These are phyloP conservation scores for Cladophialophora immunda DNA, from an alignment of 2,329 filamentous ascomycete species.

Conservation along the genomic window DNA sequence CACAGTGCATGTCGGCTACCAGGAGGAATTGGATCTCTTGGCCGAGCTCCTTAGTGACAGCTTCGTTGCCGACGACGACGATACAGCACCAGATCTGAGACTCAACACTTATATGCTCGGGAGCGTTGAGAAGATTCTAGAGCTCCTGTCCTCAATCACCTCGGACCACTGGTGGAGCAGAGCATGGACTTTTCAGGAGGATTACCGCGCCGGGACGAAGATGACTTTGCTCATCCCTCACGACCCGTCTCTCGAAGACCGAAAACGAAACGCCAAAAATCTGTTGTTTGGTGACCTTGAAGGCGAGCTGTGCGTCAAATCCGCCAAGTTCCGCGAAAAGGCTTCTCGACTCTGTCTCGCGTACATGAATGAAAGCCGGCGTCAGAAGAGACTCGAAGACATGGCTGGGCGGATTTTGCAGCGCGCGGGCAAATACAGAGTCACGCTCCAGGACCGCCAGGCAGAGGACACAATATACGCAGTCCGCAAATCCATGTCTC, in stretches of 20 bases:
- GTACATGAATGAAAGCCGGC: neutral
- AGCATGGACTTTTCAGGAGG: conserved; percentile 21
- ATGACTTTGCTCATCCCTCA: conserved; percentile 1
- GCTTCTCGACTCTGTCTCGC: conserved; percentile 7
- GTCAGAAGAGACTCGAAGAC: neutral
- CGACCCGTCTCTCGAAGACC: neutral
- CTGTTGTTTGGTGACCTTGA: conserved; percentile 4
- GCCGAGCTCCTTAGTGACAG: neutral
- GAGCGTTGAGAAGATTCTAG: neutral
- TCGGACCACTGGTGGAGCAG: conserved; percentile 20
- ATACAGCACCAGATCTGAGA: neutral
- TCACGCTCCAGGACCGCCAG: neutral
- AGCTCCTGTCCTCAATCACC: conserved; percentile 2
- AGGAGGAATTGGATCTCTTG: conserved; percentile 11
- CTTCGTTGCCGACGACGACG: neutral
- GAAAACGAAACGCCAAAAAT: neutral
- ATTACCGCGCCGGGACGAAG: conserved; percentile 10
- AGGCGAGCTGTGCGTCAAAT: conserved; percentile 8
- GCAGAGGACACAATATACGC: neutral
- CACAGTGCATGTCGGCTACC: neutral
- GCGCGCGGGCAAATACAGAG: neutral
- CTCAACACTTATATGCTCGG: neutral
- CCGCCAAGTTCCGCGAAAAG: conserved; percentile 11
- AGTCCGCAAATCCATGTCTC: conserved; percentile 2
- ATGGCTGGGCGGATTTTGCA: neutral